phyloP scores from a whole-genome alignment of 2,329 filamentous ascomycete species.

The Eutypella sp. region DNA sequence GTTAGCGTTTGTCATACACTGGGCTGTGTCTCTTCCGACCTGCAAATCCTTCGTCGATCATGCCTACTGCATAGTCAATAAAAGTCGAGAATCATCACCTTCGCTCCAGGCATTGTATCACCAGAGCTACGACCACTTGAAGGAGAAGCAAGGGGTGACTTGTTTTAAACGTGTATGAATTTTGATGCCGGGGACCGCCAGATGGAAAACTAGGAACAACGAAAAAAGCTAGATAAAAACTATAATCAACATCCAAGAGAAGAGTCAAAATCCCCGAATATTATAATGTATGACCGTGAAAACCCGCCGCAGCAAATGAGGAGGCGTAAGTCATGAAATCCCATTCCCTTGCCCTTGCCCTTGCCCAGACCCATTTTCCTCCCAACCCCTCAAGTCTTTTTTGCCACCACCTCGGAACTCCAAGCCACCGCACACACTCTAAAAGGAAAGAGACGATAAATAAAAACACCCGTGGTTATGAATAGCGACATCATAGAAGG shows the following conservation, averaged over 20 bases:
- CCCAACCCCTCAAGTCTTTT: not conserved
- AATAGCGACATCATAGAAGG: slow-evolving; percentile 18
- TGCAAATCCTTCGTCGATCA: too few species aligned
- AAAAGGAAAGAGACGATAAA: not conserved
- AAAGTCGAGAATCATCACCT: too few species aligned
- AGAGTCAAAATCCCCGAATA: not conserved
- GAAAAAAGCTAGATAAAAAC: not conserved
- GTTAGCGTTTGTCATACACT: too few species aligned
- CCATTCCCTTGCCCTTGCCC: not conserved
- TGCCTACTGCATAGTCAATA: too few species aligned
- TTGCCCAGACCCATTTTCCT: not conserved
- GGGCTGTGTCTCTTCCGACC: too few species aligned
- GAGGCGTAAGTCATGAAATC: not conserved
- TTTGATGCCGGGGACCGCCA: not conserved
- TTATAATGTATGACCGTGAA: not conserved
- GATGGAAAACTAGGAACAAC: not conserved
- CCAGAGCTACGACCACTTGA: not conserved
- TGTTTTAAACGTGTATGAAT: not conserved
- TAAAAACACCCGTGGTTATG: not conserved
- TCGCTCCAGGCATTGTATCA: too few species aligned
- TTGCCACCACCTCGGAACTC: not conserved
- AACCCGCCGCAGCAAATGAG: not conserved
- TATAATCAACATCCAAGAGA: not conserved
- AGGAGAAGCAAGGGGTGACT: not conserved
- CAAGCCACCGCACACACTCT: not conserved